A percentile compares a stretch with the other conserved stretches of the same genome.
phyloP scores from a whole-genome alignment of 306 rosid genomes.

The Acacia acuminata region DNA sequence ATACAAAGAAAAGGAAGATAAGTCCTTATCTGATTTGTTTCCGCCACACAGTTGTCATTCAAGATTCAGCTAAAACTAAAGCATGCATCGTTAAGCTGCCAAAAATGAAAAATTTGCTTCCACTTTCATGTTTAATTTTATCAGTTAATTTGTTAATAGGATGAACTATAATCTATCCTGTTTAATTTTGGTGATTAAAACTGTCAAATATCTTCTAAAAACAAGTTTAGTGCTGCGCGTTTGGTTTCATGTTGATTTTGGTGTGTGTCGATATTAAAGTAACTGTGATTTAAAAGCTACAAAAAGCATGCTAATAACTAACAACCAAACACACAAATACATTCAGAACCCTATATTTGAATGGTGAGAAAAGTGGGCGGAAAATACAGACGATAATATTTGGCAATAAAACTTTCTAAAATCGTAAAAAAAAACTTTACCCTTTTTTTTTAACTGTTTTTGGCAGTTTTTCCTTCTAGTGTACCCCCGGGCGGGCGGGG shows the following conservation, averaged over 20 bases:
- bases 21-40: neutral
- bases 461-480: too few species aligned
- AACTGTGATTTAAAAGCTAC: neutral
- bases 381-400: too few species aligned
- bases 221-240: neutral
- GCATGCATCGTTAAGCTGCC: neutral
- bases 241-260: neutral
- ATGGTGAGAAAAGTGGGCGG: too few species aligned
- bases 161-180: neutral
- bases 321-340: neutral
- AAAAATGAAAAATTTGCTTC: neutral
- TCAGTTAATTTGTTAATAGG: neutral
- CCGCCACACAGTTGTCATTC: neutral
- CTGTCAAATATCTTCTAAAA: neutral
- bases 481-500: too few species aligned
- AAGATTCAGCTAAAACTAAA: neutral
- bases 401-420: too few species aligned
- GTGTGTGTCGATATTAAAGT: too few species aligned
- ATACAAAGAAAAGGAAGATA: neutral
- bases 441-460: too few species aligned
- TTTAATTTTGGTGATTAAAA: neutral
- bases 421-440: too few species aligned
- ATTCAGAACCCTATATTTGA: too few species aligned
- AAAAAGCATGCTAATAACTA: neutral
- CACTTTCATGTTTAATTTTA: neutral